Conservation (phyloP, 768 basidiomycete genomes). For the Boletus rubropictus region DNA sequence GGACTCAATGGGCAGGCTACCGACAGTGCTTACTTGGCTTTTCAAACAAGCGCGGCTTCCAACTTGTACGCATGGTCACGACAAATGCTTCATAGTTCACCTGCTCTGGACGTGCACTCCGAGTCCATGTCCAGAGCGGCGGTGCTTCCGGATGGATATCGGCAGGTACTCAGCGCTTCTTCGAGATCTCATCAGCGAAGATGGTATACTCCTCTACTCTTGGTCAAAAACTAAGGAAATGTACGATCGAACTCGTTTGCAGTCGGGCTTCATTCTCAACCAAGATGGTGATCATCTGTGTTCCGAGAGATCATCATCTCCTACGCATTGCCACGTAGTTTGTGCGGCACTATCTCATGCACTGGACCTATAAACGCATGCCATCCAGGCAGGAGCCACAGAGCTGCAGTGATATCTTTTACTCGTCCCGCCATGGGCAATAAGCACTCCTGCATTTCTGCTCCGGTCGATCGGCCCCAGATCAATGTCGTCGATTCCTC, state of each 20-base stretch:
- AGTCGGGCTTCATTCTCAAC: neutral
- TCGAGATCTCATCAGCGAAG: neutral
- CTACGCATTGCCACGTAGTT: neutral
- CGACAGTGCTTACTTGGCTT: no score
- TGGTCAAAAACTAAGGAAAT: neutral
- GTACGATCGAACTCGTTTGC: constrained; percentile 1
- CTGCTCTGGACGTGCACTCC: no score
- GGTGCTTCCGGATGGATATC: neutral
- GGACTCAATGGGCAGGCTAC: no score
- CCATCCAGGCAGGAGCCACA: neutral
- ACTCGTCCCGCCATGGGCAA: constrained; percentile 26
- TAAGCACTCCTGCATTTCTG: constrained; percentile 21
- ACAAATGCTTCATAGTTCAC: no score
- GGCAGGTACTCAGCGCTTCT: neutral
- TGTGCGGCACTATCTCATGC: neutral
- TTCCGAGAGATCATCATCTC: neutral
- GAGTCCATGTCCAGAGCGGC: neutral
- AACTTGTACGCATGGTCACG: no score
- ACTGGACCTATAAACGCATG: constrained; percentile 16
- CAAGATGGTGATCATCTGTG: neutral
- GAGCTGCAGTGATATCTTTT: neutral
- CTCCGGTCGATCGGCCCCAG: constrained; percentile 3
- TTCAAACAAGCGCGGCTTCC: no score
- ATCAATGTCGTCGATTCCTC: constrained; percentile 7
- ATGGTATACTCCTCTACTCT: neutral